phyloP scores from a whole-genome alignment of 2,329 filamentous ascomycete genomes.

The Colletotrichum siamense region DNA sequence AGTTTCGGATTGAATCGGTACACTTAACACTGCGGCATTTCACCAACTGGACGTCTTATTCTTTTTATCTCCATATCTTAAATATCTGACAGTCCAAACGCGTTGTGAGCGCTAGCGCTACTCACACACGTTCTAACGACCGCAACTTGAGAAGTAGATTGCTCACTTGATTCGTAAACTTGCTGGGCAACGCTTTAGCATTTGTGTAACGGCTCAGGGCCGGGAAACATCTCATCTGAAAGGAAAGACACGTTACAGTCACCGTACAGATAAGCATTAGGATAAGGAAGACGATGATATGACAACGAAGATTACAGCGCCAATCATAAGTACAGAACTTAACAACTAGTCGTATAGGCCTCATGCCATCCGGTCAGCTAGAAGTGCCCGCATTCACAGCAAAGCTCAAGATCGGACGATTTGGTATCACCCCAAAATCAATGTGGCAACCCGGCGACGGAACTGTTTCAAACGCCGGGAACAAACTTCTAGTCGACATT shows the following conservation, averaged over 20 bases:
- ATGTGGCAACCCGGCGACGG: not conserved
- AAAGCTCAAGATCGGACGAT: not conserved
- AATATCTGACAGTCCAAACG: rapidly evolving
- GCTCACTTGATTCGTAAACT: not conserved
- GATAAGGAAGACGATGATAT: not conserved
- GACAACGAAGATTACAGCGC: not conserved
- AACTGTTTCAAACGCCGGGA: not conserved
- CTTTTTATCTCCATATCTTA: rapidly evolving
- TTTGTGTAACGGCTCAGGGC: rapidly evolving
- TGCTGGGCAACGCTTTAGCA: not conserved
- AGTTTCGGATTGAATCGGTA: not conserved
- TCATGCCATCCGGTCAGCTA: not conserved
- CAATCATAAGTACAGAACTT: not conserved
- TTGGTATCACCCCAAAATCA: not conserved
- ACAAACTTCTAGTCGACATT: not conserved
- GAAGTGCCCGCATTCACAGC: not conserved
- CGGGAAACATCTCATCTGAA: not conserved
- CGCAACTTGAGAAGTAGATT: not conserved
- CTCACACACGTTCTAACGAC: not conserved
- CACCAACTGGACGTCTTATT: not conserved
- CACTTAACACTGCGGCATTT: not conserved
- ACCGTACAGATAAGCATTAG: not conserved
- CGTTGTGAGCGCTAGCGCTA: not conserved
- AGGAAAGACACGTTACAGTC: not conserved
- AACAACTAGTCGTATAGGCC: not conserved